Evolutionary conservation across 345 rosid genomes (phyloP).

Genomic region (Corchorus olitorius): DNA sequence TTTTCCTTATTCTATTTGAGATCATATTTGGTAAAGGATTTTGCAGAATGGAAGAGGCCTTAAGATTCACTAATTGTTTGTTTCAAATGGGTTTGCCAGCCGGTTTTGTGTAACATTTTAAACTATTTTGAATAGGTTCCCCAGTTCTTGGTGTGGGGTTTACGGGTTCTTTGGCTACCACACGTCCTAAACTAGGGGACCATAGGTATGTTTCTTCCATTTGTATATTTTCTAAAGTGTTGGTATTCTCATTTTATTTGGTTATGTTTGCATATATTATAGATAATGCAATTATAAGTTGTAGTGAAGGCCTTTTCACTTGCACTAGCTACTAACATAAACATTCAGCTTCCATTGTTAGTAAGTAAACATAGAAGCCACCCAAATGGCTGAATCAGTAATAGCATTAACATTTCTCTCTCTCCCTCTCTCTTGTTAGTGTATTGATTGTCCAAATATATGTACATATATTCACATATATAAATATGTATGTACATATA

Average conservation of each 20-base stretch:
- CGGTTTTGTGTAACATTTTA: constrained; percentile 2
- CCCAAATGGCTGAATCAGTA: not conserved
- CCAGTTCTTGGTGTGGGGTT: constrained; percentile 89
- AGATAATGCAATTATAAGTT: not conserved
- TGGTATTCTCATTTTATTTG: not conserved
- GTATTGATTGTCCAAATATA: too few relatives aligned
- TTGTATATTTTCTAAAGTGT: not conserved
- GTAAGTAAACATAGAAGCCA: not conserved
- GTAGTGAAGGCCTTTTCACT: not conserved
- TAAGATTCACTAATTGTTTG: not conserved
- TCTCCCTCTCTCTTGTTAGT: not conserved
- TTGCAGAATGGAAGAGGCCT: not conserved
- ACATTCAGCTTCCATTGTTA: not conserved
- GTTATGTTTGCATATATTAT: too few relatives aligned
- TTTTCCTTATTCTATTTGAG: not conserved
- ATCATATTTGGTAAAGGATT: not conserved
- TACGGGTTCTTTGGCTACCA: constrained; percentile 75
- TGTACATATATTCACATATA: too few relatives aligned
- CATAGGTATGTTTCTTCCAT: constrained; percentile 58
- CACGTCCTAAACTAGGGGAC: constrained; percentile 69
- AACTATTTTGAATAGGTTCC: constrained; percentile 43
- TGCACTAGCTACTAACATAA: not conserved
- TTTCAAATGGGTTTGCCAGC: not conserved
- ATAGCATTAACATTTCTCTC: not conserved
- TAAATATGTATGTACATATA: too few relatives aligned